Evolutionary conservation across 208 protist genomes (phyloP), one percentile per base, ranked within the genome.

Genomic region (Crithidia bombi): DNA sequence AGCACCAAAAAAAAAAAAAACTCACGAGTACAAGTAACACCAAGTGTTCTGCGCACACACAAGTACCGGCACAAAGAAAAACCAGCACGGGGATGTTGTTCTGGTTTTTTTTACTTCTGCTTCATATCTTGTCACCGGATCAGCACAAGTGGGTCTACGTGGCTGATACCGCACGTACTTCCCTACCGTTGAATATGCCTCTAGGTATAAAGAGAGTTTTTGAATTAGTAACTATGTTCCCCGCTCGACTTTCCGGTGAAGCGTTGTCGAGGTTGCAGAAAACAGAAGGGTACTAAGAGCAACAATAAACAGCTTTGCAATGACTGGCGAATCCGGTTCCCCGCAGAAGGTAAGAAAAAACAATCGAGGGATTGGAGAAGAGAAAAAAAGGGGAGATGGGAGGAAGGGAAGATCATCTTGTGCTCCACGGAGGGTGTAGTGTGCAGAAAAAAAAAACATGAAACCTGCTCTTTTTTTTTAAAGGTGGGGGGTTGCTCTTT

Each of bases 221-320:
- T n/a, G n/a, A n/a, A n/a, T n/a, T 58, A 33, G 23, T 26, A 50
- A 36, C 21, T 30, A 36, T 47, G 63, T 58, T 73, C 21, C 19
- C 56, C 6, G n/a, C 30, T 69, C 36, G 55, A 61, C 36, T 23
- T 46, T 47, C 55, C 55, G 23, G 36, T 15, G 11, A 21, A 46
- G 55, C 55, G 55, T 28, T 32, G 55, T 61, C 55, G 23, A 61
- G 52, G 19, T 2, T 26, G 32, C 23, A 26, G 19, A 21, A 10
- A 46, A 26, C 25, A 52, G 12, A 43, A 55, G 21, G 7, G 15
- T 32, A 10, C 3, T 41, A 23, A 38, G 52, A 36, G 2, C 36
- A 28, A 15, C 26, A 32, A 15, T n/a, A 52, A 35, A 14, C 15
- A n/a, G n/a, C n/a, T 46, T 47, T 32, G 57, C 57, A 49, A 36